Conservation (phyloP, 345 rosid genomes). For the Abelmoschus esculentus region DNA sequence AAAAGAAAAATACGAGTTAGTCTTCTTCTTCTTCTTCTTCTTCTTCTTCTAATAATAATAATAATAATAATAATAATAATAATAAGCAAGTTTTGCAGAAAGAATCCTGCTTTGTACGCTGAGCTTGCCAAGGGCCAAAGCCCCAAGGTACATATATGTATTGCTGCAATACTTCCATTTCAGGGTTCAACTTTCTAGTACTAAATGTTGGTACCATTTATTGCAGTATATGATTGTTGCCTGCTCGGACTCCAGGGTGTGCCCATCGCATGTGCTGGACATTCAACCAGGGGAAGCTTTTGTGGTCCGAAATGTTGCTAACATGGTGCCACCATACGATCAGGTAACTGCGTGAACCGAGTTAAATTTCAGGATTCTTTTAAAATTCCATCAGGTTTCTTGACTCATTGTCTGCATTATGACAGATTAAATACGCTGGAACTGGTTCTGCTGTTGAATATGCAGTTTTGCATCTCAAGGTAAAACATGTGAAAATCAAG, state of each 20-base stretch:
- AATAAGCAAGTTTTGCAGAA: slow-evolving; percentile 28
- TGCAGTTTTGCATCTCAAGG: slow-evolving; percentile 94
- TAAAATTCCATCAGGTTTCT: background rate
- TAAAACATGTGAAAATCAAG: slow-evolving; percentile 11
- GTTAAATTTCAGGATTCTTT: too few relatives aligned
- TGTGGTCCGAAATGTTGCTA: slow-evolving; percentile 80
- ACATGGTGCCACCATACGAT: slow-evolving; percentile 80
- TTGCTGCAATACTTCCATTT: background rate
- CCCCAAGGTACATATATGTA: slow-evolving; percentile 28
- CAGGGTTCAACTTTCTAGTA: background rate
- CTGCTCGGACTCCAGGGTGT: slow-evolving; percentile 92
- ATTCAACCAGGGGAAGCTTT: slow-evolving; percentile 96
- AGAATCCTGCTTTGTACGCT: slow-evolving; percentile 52
- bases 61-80: too few relatives aligned
- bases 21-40: background rate
- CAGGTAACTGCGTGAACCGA: slow-evolving; percentile 26
- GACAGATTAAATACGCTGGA: slow-evolving; percentile 40
- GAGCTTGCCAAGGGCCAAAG: slow-evolving; percentile 86
- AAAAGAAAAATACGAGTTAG: slow-evolving; percentile 81
- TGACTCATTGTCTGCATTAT: background rate
- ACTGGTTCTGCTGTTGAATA: slow-evolving; percentile 85
- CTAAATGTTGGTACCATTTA: background rate
- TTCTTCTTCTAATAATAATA: too few relatives aligned
- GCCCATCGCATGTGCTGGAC: slow-evolving; percentile 83
- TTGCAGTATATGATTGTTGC: slow-evolving; percentile 88